These are phyloP conservation scores for Pyrenophora graminea DNA, from an alignment of 2,329 filamentous ascomycete genomes.

Conservation along the genomic window DNA sequence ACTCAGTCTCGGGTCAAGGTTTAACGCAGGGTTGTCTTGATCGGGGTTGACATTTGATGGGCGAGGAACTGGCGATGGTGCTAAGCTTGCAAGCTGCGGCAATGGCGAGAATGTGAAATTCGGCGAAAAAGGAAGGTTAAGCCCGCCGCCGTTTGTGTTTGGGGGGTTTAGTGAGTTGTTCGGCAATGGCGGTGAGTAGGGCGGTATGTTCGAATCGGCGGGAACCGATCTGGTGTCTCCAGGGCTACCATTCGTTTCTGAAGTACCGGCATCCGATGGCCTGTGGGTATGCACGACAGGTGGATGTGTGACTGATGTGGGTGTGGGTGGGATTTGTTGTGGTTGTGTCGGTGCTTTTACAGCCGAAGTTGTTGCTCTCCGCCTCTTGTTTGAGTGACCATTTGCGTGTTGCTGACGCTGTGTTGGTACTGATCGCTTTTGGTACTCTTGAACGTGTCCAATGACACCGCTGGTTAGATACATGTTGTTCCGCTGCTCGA, in stretches of 20 bases:
- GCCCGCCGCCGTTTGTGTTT: conserved; percentile 24
- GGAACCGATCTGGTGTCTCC: conserved; percentile 25
- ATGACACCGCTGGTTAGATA: conserved; percentile 41
- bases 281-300: conserved; percentile 21
- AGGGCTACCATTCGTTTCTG: conserved; percentile 31
- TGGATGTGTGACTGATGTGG: conserved; percentile 38
- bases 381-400: conserved; percentile 41
- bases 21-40: conserved; percentile 21
- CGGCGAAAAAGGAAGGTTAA: conserved; percentile 48
- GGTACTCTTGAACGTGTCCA: conserved; percentile 31
- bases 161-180: conserved; percentile 21
- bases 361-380: conserved; percentile 39
- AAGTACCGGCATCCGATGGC: conserved; percentile 29
- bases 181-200: conserved; percentile 37
- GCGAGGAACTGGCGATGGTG: conserved; percentile 36
- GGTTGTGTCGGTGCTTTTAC: conserved; percentile 26
- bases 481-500: conserved; percentile 46
- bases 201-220: conserved; percentile 27
- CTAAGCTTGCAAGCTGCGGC: conserved; percentile 41
- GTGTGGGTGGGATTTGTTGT: conserved; percentile 33
- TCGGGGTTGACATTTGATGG: conserved; percentile 23
- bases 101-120: conserved; percentile 46
- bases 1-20: conserved; percentile 49
- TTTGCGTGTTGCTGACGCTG: conserved; percentile 35
- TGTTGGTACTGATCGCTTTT: conserved; percentile 30